phyloP scores from a whole-genome alignment of 768 basidiomycete genomes.

The Pholiota molesta region DNA sequence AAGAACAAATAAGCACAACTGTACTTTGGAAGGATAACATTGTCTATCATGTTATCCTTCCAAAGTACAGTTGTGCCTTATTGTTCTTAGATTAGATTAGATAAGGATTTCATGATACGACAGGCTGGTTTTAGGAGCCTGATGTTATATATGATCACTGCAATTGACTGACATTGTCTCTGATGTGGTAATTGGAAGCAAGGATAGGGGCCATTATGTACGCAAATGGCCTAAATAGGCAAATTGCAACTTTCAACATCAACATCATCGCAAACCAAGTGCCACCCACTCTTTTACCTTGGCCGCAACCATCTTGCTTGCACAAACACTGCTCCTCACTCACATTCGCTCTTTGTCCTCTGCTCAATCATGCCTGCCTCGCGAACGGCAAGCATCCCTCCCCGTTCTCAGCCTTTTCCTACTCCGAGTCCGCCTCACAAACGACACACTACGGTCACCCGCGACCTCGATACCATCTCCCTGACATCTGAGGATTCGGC shows the following conservation, averaged over 20 bases:
- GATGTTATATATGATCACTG: no score
- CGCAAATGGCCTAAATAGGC: conserved; percentile 4
- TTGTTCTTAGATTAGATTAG: no score
- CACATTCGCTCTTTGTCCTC: conserved; percentile 10
- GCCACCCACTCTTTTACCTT: neutral
- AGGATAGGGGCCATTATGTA: neutral
- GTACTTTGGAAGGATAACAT: no score
- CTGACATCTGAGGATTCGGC: conserved; percentile 37
- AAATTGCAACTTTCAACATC: conserved; percentile 11
- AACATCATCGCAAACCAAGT: neutral
- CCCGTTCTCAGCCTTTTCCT: conserved; percentile 19
- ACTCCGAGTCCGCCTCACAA: conserved; percentile 16
- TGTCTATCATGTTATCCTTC: no score
- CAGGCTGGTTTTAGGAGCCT: no score
- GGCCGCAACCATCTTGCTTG: neutral
- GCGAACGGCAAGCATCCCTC: conserved; percentile 24
- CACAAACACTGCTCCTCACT: neutral
- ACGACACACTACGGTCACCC: neutral
- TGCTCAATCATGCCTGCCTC: conserved; percentile 32
- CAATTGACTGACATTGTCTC: neutral
- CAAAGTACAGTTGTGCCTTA: no score
- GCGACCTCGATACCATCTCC: conserved; percentile 26
- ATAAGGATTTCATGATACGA: no score
- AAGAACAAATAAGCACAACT: no score
- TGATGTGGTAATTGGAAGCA: no score